Evolutionary conservation across 257 asterid species (phyloP).

Genomic region (Sherardia arvensis): DNA sequence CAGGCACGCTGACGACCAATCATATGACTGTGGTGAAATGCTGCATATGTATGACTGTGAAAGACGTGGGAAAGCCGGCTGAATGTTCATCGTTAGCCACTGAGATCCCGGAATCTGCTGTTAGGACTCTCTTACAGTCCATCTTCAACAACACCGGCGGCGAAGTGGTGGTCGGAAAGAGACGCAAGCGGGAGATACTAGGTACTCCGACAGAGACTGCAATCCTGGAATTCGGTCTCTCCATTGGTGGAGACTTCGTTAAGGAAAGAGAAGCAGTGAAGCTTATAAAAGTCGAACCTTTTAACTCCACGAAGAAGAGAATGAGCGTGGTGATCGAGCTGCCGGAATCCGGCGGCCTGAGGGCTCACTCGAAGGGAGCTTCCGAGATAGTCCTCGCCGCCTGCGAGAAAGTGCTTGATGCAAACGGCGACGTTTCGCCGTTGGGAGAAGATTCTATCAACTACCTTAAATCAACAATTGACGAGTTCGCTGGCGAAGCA

Average conservation of each 20-base stretch:
- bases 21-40: slow-evolving; percentile 84
- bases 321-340: slow-evolving; percentile 79
- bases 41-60: slow-evolving; percentile 56
- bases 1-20: slow-evolving; percentile 84
- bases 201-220: slow-evolving; percentile 96
- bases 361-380: slow-evolving; percentile 85
- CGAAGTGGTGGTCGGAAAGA: slow-evolving; percentile 60
- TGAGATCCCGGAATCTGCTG: slow-evolving; percentile 38
- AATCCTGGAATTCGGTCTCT: slow-evolving; percentile 61
- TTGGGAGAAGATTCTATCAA: slow-evolving; percentile 36
- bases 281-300: slow-evolving; percentile 71
- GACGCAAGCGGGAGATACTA: slow-evolving; percentile 51
- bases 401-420: slow-evolving; percentile 54
- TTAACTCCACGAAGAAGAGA: slow-evolving; percentile 74
- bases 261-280: slow-evolving; percentile 37
- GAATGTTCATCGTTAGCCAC: slow-evolving; percentile 28
- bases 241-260: slow-evolving; percentile 64
- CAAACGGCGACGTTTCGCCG: slow-evolving; percentile 53
- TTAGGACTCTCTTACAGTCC: slow-evolving; percentile 45
- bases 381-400: slow-evolving; percentile 76
- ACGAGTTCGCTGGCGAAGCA: slow-evolving; percentile 71
- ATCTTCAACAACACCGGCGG: slow-evolving; percentile 83
- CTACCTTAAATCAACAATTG: slow-evolving; percentile 37
- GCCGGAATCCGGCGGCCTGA: slow-evolving; percentile 60
- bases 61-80: slow-evolving; percentile 25